These are phyloP conservation scores for Zymoseptoria ardabiliae DNA, from an alignment of 2,329 filamentous ascomycete genomes.

Conservation along the genomic window DNA sequence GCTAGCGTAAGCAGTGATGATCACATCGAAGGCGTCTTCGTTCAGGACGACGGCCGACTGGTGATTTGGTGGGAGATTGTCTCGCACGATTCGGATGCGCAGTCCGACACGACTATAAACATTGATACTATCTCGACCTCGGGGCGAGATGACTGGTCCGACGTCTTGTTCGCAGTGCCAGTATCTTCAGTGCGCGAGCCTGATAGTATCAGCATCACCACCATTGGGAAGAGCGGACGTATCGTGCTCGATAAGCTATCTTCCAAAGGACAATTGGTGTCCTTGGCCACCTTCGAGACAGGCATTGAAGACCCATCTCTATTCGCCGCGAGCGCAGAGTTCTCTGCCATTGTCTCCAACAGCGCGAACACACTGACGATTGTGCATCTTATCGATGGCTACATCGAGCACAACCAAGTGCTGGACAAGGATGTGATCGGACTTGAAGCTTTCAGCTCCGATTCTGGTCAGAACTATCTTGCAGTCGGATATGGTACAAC, in stretches of 20 bases:
- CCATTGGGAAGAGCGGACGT: constrained; percentile 2
- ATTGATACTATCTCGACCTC: neutral
- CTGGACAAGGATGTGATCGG: constrained; percentile 5
- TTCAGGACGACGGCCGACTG: neutral
- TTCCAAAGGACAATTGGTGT: neutral
- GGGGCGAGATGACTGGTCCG: neutral
- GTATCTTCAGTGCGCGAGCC: constrained; percentile 6
- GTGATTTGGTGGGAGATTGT: neutral
- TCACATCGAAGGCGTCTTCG: constrained; percentile 2
- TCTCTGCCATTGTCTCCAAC: constrained; percentile 18
- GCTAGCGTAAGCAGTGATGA: neutral
- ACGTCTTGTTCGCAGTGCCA: constrained; percentile 6
- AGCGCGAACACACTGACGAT: constrained; percentile 17
- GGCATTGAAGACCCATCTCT: constrained; percentile 12
- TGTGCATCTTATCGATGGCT: constrained; percentile 25
- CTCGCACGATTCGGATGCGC: neutral
- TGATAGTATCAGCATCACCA: constrained; percentile 3
- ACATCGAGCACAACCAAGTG: constrained; percentile 22
- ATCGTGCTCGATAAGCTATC: constrained; percentile 2
- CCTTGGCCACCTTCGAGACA: constrained; percentile 12
- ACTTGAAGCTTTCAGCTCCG: constrained; percentile 12
- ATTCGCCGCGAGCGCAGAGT: constrained; percentile 17
- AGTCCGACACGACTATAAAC: neutral
- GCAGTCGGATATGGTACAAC: constrained; percentile 20
- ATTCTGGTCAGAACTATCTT: constrained; percentile 17